Evolutionary conservation across 306 rosid species (phyloP), one percentile per base, ranked within the genome.

Genomic region (Lathyrus tuberosus): DNA sequence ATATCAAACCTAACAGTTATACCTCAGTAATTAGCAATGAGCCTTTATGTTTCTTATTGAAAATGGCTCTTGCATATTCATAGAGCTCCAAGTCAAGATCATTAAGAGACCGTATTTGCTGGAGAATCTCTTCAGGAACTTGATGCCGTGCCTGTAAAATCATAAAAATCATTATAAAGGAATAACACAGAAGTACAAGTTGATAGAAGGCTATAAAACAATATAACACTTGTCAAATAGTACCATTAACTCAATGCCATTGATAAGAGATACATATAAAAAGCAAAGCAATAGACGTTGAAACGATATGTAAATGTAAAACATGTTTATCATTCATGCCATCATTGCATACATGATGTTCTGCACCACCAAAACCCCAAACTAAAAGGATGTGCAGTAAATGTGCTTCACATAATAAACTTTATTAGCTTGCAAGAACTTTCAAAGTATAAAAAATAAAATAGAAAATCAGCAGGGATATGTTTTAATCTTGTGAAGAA

Each of bases 51-150:
- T 83, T 89, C 73, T 74, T 87, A 73, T 76, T 53, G 80, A 87
- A 94, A 71, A 91, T 78, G 59, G 65, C 64, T 65, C 83, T 83
- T 0, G 97, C 99, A 74, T 95, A 72, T 72, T 84, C 78, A 48
- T 89, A 91, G 48, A 95, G 95, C 75, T 95, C 92, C 67, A 95
- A 12, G 80, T 95, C 99, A 78, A 95, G 97, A 83, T 86, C 72
- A 62, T 95, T 95, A 75, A 89, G 88, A 48, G 84, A 81, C 58
- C 76, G 77, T 59, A 95, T 84, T 82, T 83, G 83, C 81, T 72
- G 73, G 64, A 89, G 88, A 77, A 91, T 81, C 56, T 22, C 78
- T 67, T 87, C 82, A 26, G 91, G 62, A 78, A 95, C 86, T 20
- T 71, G 85, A 68, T 41, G 92, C 5, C 96, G 97, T 20, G 95